These are phyloP conservation scores for Zymoseptoria passerinii DNA, from an alignment of 2,329 filamentous ascomycete genomes.

Conservation along the genomic window DNA sequence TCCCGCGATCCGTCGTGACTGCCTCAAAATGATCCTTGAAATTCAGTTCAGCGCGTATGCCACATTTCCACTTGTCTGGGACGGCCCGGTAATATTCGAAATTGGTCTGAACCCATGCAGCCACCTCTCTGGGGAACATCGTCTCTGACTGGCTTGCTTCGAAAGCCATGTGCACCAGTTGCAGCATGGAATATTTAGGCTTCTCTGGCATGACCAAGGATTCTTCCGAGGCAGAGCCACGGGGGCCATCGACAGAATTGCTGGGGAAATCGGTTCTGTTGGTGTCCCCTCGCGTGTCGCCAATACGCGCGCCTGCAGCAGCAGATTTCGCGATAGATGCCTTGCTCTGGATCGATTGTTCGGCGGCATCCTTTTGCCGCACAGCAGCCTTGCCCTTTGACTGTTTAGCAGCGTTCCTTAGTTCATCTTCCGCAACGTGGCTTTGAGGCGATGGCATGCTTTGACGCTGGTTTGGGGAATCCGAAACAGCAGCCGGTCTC, in stretches of 20 bases:
- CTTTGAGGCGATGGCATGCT: neutral
- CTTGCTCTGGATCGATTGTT: neutral
- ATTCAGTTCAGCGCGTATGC: conserved; percentile 2
- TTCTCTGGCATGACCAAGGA: neutral
- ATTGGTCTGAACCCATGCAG: conserved; percentile 3
- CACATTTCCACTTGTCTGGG: conserved; percentile 1
- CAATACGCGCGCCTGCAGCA: neutral
- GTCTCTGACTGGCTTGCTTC: neutral
- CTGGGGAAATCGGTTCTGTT: neutral
- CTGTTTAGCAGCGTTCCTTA: neutral
- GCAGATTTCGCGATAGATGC: neutral
- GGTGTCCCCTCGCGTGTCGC: neutral
- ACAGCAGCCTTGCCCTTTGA: neutral
- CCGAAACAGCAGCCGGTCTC: neutral
- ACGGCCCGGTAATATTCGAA: conserved; percentile 2
- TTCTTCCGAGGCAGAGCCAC: neutral
- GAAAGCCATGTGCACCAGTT: conserved; percentile 7
- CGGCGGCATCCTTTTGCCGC: neutral
- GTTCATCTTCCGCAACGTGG: neutral
- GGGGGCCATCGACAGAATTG: neutral
- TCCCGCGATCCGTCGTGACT: neutral
- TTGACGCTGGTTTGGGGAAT: neutral
- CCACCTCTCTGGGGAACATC: conserved; percentile 4
- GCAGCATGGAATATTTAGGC: conserved; percentile 1
- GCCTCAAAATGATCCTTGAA: conserved; percentile 2